A percentile compares a stretch with the other conserved stretches of the same genome.
phyloP scores from a whole-genome alignment of 2,329 filamentous ascomycete species.

The Pseudogymnoascus sp. region DNA sequence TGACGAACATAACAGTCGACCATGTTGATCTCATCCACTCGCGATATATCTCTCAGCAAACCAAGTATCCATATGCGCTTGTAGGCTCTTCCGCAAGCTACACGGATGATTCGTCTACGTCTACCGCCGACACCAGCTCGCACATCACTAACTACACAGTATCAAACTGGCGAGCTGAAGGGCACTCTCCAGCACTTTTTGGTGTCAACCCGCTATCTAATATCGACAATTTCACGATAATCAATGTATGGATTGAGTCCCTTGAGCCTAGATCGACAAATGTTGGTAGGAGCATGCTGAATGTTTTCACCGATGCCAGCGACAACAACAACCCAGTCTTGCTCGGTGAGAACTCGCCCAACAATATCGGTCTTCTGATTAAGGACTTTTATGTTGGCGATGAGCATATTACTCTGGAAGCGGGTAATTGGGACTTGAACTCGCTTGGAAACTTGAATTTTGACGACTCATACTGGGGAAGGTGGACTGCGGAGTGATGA shows the following conservation, averaged over 20 bases:
- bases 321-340: background rate
- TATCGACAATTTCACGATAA: background rate
- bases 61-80: slow-evolving; percentile 18
- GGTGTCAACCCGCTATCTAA: slow-evolving; percentile 8
- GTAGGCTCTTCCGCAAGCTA: slow-evolving; percentile 18
- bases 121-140: slow-evolving; percentile 4
- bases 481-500: background rate
- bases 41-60: slow-evolving; percentile 16
- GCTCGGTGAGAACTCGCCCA: slow-evolving; percentile 6
- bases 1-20: slow-evolving; percentile 23
- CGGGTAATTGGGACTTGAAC: slow-evolving; percentile 2
- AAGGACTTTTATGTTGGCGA: slow-evolving; percentile 8
- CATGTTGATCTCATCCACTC: slow-evolving; percentile 25
- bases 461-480: background rate
- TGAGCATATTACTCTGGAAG: background rate
- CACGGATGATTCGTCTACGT: background rate
- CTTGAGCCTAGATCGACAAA: slow-evolving; percentile 2
- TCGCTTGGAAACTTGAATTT: slow-evolving; percentile 3
- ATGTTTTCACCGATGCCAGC: slow-evolving; percentile 2
- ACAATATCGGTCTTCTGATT: background rate
- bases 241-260: slow-evolving; percentile 5
- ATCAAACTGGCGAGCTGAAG: slow-evolving; percentile 5
- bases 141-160: background rate
- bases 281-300: background rate
- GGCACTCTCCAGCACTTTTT: background rate